phyloP scores from a whole-genome alignment of 768 basidiomycete species.

The Cantharellus cinnabarinus region DNA sequence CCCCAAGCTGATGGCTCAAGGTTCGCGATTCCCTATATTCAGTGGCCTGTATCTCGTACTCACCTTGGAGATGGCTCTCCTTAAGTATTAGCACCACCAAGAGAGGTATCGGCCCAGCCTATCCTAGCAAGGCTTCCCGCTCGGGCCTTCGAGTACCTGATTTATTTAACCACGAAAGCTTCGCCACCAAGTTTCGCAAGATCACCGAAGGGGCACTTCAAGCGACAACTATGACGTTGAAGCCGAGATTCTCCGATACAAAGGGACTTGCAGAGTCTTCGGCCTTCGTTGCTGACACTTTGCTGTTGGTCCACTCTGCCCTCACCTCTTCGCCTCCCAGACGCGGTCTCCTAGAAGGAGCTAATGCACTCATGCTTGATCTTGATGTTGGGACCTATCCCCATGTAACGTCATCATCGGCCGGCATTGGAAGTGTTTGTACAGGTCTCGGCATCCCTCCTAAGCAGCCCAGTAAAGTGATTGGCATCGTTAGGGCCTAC shows the following conservation, averaged over 20 bases:
- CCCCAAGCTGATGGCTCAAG: slow-evolving; percentile 54
- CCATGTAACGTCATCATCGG: slow-evolving; percentile 87
- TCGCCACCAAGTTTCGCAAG: slow-evolving; percentile 82
- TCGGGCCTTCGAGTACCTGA: slow-evolving; percentile 94
- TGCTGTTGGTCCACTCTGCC: slow-evolving; percentile 66
- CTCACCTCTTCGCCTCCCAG: slow-evolving; percentile 36
- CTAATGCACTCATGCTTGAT: slow-evolving; percentile 97
- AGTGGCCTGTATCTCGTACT: neutral
- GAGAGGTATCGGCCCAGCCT: slow-evolving; percentile 96
- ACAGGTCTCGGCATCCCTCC: slow-evolving; percentile 94
- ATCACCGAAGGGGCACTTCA: slow-evolving; percentile 91
- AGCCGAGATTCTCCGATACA: slow-evolving; percentile 82
- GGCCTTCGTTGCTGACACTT: slow-evolving; percentile 82
- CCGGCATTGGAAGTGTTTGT: slow-evolving; percentile 85
- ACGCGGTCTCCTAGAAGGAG: slow-evolving; percentile 81
- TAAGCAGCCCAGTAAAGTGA: slow-evolving; percentile 59
- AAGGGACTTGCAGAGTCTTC: slow-evolving; percentile 73
- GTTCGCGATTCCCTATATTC: slow-evolving; percentile 17
- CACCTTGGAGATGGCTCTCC: neutral
- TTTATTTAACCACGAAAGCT: slow-evolving; percentile 68
- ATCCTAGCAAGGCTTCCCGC: slow-evolving; percentile 91
- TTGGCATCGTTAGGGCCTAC: slow-evolving; percentile 95
- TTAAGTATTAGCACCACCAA: slow-evolving; percentile 89
- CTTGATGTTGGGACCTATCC: slow-evolving; percentile 97
- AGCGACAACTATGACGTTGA: slow-evolving; percentile 99